Base-by-base conservation (phyloP, 176 grass and related monocot species). In the Puccinellia tenuiflora region DNA sequence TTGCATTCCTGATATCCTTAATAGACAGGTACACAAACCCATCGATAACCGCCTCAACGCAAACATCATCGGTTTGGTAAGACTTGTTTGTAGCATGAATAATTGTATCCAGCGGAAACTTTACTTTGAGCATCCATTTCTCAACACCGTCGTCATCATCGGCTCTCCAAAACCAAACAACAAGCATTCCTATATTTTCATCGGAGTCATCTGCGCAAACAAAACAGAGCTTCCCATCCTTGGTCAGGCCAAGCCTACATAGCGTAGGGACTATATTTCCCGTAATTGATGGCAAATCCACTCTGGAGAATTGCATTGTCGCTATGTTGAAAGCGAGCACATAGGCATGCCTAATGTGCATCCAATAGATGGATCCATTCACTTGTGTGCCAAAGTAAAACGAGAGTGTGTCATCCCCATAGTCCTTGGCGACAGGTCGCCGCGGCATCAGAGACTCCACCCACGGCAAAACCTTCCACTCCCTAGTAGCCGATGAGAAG, bases 1-100 rank as follows among this genome's bases (percentile, higher is more conserved):
- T 3, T 2, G 18, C 0, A 3, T 37, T 16, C 8, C 0, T 4
- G 38, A 0, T 18, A 67, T 37, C 37, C 17, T 21, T 20, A 10
- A 9, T 9, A 35, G 63, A n/a, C 17, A 67, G 8, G 63, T 37
- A 67, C 3, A 38, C 63, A 37, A 9, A 37, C 3, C 63, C 33
- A 38, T 67, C 18, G 33, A 67, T 38, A 1, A 67, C 63, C 8
- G 18, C 63, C 63, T 21, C 1, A 38, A 68, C n/a, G n/a, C n/a
- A n/a, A n/a, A n/a, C n/a, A n/a, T n/a, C n/a, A n/a, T n/a, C n/a
- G n/a, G n/a, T n/a, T n/a, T n/a, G n/a, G n/a, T n/a, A n/a, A n/a
- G n/a, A n/a, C n/a, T n/a, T n/a, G n/a, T n/a, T n/a, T n/a, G n/a
- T n/a, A n/a, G n/a, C 33, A 4, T n/a, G 1, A 2, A 40, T 40